Evolutionary conservation across 371 early-diverging fungal species (phyloP), one percentile per base, ranked within the genome.

Genomic region (Synchytrium microbalum): DNA sequence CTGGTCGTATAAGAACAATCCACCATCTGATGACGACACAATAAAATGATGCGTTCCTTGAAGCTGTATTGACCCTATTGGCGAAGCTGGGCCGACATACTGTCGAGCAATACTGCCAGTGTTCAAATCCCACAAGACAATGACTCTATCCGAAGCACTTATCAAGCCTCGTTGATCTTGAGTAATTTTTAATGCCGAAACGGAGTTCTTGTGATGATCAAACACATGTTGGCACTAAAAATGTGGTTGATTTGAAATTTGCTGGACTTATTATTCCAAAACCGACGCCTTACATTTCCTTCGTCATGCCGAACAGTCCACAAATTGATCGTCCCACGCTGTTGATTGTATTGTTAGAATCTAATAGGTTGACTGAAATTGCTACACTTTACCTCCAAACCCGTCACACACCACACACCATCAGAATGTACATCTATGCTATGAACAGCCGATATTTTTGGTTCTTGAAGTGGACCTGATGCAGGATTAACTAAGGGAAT

Each of bases 251-350:
- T 24, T 28, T 67, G 26, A 51, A 14, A 51, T 51, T 51, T 14
- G 51, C 51, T 51, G 14, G 14, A 51, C 14, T 14, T 51, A 14
- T 14, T 23, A 51, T 14, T 29, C 24, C 24, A 5, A 30, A 65
- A 30, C 25, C 10, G 70, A 84, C 80, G 60, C 87, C 86, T 32
- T 86, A 87, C 63, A 80, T 58, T 83, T 1, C 98, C 98, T 74
- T 97, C 96, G 63, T 97, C 95, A 66, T 95, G 93, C 56, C 98
- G 80, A 2, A 93, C 88, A 2, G 90, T 85, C 77, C 86, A 92
- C 32, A 97, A 72, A 65, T 90, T 92, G 58, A 97, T 88, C 3
- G 79, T 76, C 1, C 96, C 96, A 67, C 85, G 88, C 75, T 89
- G 38, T 19, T 31, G 24, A 25, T 59, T 54, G 31, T 23, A 24